phyloP scores from a whole-genome alignment of 331 rosid genomes.

The Telfairia occidentalis region DNA sequence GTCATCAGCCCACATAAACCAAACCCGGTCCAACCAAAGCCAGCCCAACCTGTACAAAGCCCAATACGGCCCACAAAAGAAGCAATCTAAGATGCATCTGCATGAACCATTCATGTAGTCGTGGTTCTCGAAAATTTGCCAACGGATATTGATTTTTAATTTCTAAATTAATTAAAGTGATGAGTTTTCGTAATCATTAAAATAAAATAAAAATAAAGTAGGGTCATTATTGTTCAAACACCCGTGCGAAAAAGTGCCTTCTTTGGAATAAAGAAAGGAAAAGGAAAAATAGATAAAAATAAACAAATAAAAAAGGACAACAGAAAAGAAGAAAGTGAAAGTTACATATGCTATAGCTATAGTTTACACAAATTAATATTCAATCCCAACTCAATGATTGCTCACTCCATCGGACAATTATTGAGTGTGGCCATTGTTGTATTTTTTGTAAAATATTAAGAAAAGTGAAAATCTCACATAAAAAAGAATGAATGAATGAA shows the following conservation, averaged over 20 bases:
- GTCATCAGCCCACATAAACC: no score
- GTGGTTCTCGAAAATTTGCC: neutral
- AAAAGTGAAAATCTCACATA: no score
- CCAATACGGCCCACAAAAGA: neutral
- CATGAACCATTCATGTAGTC: neutral
- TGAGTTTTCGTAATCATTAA: neutral
- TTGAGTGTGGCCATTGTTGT: no score
- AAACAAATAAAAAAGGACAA: neutral
- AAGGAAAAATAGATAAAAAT: neutral
- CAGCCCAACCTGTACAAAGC: neutral
- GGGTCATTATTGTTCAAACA: neutral
- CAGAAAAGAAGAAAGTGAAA: neutral
- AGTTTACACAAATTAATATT: no score
- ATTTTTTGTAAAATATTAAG: no score
- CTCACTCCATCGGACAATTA: no score
- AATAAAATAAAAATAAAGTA: no score
- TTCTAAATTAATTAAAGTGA: neutral
- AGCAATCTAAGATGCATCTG: neutral
- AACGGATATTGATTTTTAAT: neutral
- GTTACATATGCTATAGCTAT: neutral
- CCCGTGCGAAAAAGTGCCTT: neutral
- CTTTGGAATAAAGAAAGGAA: slow-evolving; percentile 17
- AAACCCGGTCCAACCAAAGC: neutral
- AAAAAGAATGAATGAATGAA: no score
- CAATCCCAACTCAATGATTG: neutral